Base-by-base conservation (phyloP, 108 stramenopile species). In the Cyclotella distinguenda region DNA sequence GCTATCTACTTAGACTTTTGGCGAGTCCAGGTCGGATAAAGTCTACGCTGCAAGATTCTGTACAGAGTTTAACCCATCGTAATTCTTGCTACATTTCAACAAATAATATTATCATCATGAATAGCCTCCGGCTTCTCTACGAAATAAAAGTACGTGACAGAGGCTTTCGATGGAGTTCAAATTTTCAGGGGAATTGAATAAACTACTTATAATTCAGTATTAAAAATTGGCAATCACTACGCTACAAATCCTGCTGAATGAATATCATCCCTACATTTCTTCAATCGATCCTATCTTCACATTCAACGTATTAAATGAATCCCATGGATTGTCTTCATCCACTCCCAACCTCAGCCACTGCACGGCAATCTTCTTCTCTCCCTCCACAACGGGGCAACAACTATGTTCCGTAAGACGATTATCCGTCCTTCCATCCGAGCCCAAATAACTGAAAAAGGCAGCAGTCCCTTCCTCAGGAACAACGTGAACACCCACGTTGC, bases 271-370 rank as follows among this genome's bases (percentile, higher is more conserved):
- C 32, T 33, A 53, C 51, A 53, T 53, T 10, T 28, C 21, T 32
- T 53, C 51, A 32, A 31, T 31, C 12, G 27, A 53, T n/a, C 31
- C 27, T 21, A 28, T 25, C 31, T 53, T 53, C 30, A 53, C 51
- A 32, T 53, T 53, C 51, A 53, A 64, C 4, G 89, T 90, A 48
- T 90, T 87, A 68, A 90, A 87, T 9, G 82, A 74, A 66, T 76
- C 61, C 95, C 95, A 96, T 0, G 86, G 81, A 45, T 86, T 86
- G 36, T 82, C 82, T 31, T 74, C 60, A 62, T 78, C 70, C 7
- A 97, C 96, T 28, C 94, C 94, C 55, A 84, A 59, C 33, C 96
- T 63, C 87, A 97, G 81, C 96, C 96, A 97, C 55, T 93, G 84
- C 13, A 87, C 84, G 25, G 83, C 77, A 31, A 89, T 86, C 56